These are phyloP conservation scores for Fusarium buharicum DNA, from an alignment of 2,329 filamentous ascomycete genomes.

Conservation along the genomic window DNA sequence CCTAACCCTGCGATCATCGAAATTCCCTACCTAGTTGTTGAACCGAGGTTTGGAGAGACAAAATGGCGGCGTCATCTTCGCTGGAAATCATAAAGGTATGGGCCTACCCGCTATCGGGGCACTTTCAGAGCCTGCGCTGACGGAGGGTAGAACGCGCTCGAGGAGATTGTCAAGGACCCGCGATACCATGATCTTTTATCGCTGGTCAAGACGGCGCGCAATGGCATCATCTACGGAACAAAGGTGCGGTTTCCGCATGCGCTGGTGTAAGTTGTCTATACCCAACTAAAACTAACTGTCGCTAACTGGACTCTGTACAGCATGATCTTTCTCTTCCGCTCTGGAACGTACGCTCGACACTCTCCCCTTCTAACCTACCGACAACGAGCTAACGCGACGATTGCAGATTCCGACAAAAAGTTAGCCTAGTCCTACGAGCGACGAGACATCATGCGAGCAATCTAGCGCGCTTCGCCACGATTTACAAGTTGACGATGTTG, in stretches of 20 bases:
- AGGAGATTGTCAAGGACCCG: constrained; percentile 83
- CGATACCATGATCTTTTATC: constrained; percentile 85
- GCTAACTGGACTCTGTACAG: constrained; percentile 55
- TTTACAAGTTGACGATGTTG: constrained; percentile 89
- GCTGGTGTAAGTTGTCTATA: constrained; percentile 70
- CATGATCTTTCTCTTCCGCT: constrained; percentile 97
- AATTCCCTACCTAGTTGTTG: constrained; percentile 12
- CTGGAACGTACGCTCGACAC: constrained; percentile 73
- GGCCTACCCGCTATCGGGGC: neutral
- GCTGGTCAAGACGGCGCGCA: constrained; percentile 91
- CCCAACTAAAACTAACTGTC: neutral
- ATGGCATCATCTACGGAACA: constrained; percentile 94
- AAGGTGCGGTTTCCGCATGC: constrained; percentile 99
- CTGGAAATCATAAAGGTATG: constrained; percentile 48
- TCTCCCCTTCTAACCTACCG: constrained; percentile 1
- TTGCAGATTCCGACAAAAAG: constrained; percentile 76
- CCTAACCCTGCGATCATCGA: constrained; percentile 19
- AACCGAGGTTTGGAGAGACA: constrained; percentile 37
- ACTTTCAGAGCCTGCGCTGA: constrained; percentile 18
- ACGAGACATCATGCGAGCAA: constrained; percentile 92
- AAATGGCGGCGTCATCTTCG: constrained; percentile 44
- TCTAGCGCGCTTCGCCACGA: constrained; percentile 86
- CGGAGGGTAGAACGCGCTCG: constrained; percentile 68
- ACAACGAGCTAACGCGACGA: constrained; percentile 32
- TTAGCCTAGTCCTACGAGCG: constrained; percentile 80